A percentile compares a stretch with the other conserved stretches of the same genome.
These are phyloP conservation scores for Dictyostelium purpureum DNA, from an alignment of 78 protist species.

Conservation along the genomic window DNA sequence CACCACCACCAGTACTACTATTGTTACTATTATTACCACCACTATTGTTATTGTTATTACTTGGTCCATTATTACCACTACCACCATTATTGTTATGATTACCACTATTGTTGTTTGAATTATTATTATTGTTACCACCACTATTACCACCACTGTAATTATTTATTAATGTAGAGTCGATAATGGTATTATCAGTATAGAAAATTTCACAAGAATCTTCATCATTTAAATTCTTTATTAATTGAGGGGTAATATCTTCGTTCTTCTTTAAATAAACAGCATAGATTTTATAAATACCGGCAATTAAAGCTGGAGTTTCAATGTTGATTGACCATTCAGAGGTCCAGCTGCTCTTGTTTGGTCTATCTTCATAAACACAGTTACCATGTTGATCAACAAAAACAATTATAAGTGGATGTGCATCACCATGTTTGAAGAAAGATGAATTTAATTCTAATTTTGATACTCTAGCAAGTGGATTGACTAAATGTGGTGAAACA, in stretches of 20 bases:
- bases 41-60: neutral
- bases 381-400: neutral
- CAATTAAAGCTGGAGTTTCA: neutral
- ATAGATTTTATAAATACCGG: neutral
- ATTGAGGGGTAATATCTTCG: neutral
- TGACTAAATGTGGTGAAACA: neutral
- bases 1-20: neutral
- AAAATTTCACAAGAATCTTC: neutral
- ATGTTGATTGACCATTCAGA: conserved; percentile 9
- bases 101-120: neutral
- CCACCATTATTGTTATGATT: neutral
- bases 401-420: neutral
- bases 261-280: neutral
- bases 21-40: neutral
- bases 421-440: conserved; percentile 8
- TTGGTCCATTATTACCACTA: neutral
- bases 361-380: neutral
- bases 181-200: neutral
- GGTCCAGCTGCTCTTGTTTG: neutral
- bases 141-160: neutral
- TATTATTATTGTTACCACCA: neutral
- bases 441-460: conserved; percentile 2
- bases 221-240: neutral
- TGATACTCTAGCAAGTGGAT: neutral
- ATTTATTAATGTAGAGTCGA: neutral